Evolutionary conservation across 2,329 filamentous ascomycete genomes (phyloP).

Genomic region (Simplicillium aogashimaense): DNA sequence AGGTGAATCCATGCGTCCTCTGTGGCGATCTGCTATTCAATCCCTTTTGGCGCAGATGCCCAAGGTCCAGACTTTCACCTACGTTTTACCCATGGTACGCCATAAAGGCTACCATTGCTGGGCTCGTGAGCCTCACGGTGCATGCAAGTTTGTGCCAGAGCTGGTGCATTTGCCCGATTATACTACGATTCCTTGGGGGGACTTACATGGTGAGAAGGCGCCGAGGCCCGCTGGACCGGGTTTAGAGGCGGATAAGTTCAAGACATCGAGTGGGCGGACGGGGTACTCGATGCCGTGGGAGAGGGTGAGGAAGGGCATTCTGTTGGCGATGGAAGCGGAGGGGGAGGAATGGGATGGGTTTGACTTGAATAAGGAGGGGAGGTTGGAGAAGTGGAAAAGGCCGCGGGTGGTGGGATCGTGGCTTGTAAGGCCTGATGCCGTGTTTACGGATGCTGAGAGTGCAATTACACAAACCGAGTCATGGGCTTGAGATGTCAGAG

Average conservation of each 20-base stretch:
- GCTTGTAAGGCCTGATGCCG: not conserved
- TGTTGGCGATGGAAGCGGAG: not conserved
- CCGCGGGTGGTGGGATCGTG: not conserved
- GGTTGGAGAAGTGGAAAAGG: not conserved
- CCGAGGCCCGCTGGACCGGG: not conserved
- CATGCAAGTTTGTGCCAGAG: slow-evolving; percentile 8
- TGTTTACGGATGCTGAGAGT: not conserved
- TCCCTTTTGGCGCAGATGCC: slow-evolving; percentile 14
- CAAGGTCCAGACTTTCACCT: slow-evolving; percentile 13
- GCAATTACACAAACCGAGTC: not conserved
- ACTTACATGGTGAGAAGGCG: not conserved
- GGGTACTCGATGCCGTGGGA: not conserved
- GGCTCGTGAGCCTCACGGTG: slow-evolving; percentile 16
- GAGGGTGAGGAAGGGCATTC: not conserved
- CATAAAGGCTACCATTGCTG: slow-evolving; percentile 15
- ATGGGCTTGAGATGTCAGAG: not conserved
- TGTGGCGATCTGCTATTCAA: slow-evolving; percentile 12
- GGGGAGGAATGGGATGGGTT: not conserved
- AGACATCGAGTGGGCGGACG: not conserved
- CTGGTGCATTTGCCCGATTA: slow-evolving; percentile 11
- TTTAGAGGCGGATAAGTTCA: not conserved
- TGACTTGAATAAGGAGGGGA: not conserved
- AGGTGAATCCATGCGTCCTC: slow-evolving; percentile 10
- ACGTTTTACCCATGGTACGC: slow-evolving; percentile 15
- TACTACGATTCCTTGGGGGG: slow-evolving; percentile 14